These are phyloP conservation scores for Euphrasia arctica DNA, from an alignment of 305 asterid genomes.

Conservation along the genomic window DNA sequence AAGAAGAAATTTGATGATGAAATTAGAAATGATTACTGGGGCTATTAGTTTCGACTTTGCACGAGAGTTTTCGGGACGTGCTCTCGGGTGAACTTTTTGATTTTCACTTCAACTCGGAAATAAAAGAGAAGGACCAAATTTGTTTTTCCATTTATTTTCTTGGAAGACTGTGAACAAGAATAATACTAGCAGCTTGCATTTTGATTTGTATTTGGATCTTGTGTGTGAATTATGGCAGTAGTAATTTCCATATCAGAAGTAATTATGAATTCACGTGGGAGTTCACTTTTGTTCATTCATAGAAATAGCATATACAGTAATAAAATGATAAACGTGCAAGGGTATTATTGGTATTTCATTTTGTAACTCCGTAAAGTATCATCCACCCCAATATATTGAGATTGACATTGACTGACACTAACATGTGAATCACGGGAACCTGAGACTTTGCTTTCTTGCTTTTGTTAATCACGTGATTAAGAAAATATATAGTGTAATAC, in stretches of 20 bases:
- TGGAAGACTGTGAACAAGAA: slow-evolving; percentile 20
- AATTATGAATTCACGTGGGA: no score
- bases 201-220: not conserved
- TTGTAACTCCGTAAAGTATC: no score
- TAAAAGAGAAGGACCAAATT: slow-evolving; percentile 20
- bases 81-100: slow-evolving; percentile 3
- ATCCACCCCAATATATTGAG: no score
- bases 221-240: slow-evolving; percentile 7
- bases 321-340: not conserved
- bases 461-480: no score
- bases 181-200: slow-evolving; percentile 1
- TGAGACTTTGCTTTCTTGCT: no score
- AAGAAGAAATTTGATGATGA: slow-evolving; percentile 96
- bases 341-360: not conserved
- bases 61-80: not conserved
- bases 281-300: no score
- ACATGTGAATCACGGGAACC: no score
- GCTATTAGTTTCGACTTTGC: slow-evolving; percentile 46
- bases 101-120: slow-evolving; percentile 5
- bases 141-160: slow-evolving; percentile 17
- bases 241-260: slow-evolving; percentile 6
- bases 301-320: not conserved
- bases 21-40: slow-evolving; percentile 96
- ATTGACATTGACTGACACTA: no score
- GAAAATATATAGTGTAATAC: no score